Evolutionary conservation across 1,139 yeast genomes (phyloP).

Genomic region (Kodamaea ohmeri): DNA sequence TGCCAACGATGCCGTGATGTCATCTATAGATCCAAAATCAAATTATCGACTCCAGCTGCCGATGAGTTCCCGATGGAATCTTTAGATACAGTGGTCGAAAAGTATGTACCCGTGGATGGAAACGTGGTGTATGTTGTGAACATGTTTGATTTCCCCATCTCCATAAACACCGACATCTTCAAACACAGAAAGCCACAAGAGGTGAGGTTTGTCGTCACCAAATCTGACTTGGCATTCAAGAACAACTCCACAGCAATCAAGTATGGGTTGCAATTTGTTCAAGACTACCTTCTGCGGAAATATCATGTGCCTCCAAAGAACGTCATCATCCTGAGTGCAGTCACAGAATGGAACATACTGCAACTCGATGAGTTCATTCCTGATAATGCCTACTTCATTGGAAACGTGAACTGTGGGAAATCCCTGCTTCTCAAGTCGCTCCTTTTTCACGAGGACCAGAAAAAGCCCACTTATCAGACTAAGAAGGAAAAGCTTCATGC

Average conservation of each 20-base stretch:
- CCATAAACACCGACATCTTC: conserved; percentile 42
- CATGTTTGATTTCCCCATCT: conserved; percentile 69
- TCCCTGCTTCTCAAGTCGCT: conserved; percentile 60
- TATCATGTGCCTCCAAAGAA: conserved; percentile 43
- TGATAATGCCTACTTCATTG: conserved; percentile 56
- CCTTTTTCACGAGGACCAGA: conserved; percentile 22
- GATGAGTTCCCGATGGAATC: conserved; percentile 38
- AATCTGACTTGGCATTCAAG: conserved; percentile 52
- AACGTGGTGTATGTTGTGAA: conserved; percentile 59
- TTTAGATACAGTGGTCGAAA: conserved; percentile 33
- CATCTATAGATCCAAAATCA: conserved; percentile 37
- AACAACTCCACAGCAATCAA: conserved; percentile 29
- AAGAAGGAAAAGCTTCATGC: conserved; percentile 14
- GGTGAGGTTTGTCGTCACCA: conserved; percentile 54
- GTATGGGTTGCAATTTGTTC: conserved; percentile 45
- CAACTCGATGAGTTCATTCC: conserved; percentile 35
- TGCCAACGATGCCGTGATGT: conserved; percentile 62
- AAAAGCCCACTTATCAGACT: conserved; percentile 8
- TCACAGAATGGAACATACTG: conserved; percentile 51
- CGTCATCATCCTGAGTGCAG: conserved; percentile 50
- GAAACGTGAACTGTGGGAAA: conserved; percentile 77
- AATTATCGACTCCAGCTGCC: not conserved
- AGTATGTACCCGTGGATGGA: conserved; percentile 45
- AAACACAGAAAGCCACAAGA: conserved; percentile 33
- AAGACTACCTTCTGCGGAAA: conserved; percentile 38